Evolutionary conservation across 495 filamentous ascomycete species (phyloP).

Genomic region (Lophium mytilinum): DNA sequence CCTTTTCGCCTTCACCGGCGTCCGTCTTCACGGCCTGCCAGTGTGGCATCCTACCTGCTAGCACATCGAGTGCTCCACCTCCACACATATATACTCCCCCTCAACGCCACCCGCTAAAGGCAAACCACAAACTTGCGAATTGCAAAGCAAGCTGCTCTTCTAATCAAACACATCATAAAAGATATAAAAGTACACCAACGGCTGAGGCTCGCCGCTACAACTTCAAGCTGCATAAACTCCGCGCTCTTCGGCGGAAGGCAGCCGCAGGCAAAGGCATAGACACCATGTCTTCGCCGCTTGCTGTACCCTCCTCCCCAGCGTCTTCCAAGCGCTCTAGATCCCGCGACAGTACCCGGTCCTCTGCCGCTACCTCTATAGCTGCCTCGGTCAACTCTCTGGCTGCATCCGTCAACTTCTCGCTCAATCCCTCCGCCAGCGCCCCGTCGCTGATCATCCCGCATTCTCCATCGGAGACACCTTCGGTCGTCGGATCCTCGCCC

Average conservation of each 20-base stretch:
- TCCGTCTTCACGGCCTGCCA: too few relatives aligned
- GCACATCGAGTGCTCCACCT: too few relatives aligned
- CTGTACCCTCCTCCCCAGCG: conserved; percentile 20
- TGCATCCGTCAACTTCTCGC: conserved; percentile 10
- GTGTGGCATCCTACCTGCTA: too few relatives aligned
- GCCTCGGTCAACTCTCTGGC: conserved; percentile 12
- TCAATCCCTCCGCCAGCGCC: conserved; percentile 5
- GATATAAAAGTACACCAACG: not conserved
- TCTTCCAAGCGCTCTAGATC: conserved; percentile 28
- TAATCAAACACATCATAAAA: not conserved
- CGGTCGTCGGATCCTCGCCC: conserved; percentile 9
- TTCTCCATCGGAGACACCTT: not conserved
- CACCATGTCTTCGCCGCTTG: conserved; percentile 20
- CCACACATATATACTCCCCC: too few relatives aligned
- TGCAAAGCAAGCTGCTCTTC: not conserved
- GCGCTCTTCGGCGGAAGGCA: conserved; percentile 27
- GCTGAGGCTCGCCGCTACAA: not conserved
- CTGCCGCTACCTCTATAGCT: conserved; percentile 12
- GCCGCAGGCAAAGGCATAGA: conserved; percentile 10
- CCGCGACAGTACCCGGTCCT: conserved; percentile 18
- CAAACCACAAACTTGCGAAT: not conserved
- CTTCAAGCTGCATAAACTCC: conserved; percentile 27
- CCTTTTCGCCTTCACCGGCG: not conserved
- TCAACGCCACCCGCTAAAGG: not conserved
- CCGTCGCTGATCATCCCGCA: conserved; percentile 16